Conservation (phyloP, 345 rosid genomes). For the Crucihimalaya himalaica region DNA sequence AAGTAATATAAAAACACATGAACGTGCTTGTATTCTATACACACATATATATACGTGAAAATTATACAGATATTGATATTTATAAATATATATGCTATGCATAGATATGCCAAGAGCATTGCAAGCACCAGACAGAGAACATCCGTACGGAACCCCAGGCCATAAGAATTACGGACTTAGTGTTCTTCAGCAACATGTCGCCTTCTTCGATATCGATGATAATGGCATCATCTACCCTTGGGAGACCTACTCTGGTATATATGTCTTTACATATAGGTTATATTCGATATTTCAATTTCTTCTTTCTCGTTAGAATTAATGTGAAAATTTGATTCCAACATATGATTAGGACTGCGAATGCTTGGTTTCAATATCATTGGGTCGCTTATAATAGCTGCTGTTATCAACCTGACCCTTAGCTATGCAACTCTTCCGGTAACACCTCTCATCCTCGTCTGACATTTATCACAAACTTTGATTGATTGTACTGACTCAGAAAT, state of each 20-base stretch:
- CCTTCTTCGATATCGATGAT: constrained; percentile 76
- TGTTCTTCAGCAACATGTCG: constrained; percentile 90
- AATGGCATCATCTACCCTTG: constrained; percentile 95
- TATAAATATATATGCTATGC: not conserved
- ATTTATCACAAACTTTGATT: not conserved
- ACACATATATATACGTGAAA: too few species aligned
- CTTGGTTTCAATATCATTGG: constrained; percentile 69
- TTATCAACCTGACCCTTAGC: constrained; percentile 60
- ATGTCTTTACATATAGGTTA: not conserved
- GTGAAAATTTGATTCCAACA: not conserved
- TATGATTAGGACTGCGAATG: constrained; percentile 55
- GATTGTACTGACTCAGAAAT: not conserved
- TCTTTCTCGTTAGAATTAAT: not conserved
- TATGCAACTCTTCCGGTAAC: constrained; percentile 70
- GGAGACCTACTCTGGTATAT: constrained; percentile 81
- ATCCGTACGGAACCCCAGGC: constrained; percentile 80
- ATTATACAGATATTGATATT: too few species aligned
- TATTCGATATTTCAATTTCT: not conserved
- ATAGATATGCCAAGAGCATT: constrained; percentile 89
- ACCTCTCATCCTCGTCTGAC: not conserved
- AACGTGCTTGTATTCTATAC: too few species aligned
- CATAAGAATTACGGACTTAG: constrained; percentile 55
- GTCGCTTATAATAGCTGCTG: constrained; percentile 52
- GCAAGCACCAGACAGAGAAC: constrained; percentile 73
- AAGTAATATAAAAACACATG: too few species aligned